Evolutionary conservation across 441 rosid species (phyloP).

Genomic region (Adansonia madagascariensis): DNA sequence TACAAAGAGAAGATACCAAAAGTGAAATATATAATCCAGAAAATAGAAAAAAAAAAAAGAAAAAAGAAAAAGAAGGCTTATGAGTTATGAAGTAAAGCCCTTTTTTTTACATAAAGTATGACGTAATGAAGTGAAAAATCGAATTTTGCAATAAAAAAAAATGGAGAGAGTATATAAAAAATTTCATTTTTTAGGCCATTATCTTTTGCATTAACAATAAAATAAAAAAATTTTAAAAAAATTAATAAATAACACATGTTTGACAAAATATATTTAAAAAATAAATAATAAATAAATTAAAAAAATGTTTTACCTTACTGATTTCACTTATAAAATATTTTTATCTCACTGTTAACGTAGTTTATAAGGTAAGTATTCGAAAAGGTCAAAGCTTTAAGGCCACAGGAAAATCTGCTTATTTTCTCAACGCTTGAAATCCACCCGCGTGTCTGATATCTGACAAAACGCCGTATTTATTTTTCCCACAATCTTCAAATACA

Average conservation of each 20-base stretch:
- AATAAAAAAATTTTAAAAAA: too few species aligned
- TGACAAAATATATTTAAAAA: too few species aligned
- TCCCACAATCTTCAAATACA: background rate
- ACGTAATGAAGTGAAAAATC: background rate
- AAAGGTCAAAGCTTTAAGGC: constrained; percentile 27
- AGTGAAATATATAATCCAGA: background rate
- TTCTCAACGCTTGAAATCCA: constrained; percentile 28
- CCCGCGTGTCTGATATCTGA: constrained; percentile 3
- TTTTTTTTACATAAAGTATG: background rate
- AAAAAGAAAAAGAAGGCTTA: background rate
- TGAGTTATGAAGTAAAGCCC: background rate
- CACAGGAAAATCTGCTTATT: constrained; percentile 28
- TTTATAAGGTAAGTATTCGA: too few species aligned
- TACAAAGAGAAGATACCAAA: background rate
- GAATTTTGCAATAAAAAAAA: background rate
- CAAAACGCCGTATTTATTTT: constrained; percentile 21
- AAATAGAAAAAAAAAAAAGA: too few species aligned
- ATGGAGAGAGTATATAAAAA: too few species aligned
- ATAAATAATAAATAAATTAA: too few species aligned
- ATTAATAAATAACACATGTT: too few species aligned
- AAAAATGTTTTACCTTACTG: too few species aligned
- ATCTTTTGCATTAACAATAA: too few species aligned
- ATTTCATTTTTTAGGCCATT: too few species aligned
- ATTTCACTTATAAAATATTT: too few species aligned
- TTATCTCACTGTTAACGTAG: too few species aligned